Evolutionary conservation across 2,329 filamentous ascomycete genomes (phyloP), one percentile per base, ranked within the genome.

Genomic region (Penicillium carneum): DNA sequence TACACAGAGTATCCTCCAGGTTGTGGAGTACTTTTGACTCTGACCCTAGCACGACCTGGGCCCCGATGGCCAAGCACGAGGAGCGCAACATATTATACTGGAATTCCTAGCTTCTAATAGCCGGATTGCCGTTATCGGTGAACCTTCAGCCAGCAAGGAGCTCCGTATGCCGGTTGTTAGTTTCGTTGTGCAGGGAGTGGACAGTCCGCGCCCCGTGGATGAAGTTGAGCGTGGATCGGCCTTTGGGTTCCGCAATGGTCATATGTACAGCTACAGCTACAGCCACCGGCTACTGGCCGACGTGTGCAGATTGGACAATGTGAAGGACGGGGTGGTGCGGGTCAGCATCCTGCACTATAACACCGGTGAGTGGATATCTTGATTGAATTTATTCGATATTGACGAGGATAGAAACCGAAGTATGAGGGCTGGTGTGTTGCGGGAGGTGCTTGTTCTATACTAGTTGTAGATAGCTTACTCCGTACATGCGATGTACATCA

Each of bases 281-380:
- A 87, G 85, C 12, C 85, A 89, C 67, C 79, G 89, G 16, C 71
- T 91, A 64, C 80, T 85, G 12, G 79, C 85, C 60, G 85, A 89
- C 1, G 77, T 90, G 0, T 71, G 91, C 39, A 82, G 82, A 0
- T 75, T 90, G 51, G 83, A 80, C 0, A 79, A 83, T 31, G 81
- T 87, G 57, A 80, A 84, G 9, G 83, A 90, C 66, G 90, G 88
- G 0, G 84, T 91, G 9, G 83, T 90, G 4, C 82, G 90, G 64
- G 86, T 91, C n/a, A 90, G 87, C 68, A 82, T 91, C 81, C 83
- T 89, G 57, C 89, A 91, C 75, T 92, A 92, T 71, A 92, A 92
- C 68, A 90, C 87, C 2, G 71, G 85, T 87, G 71, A 80, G 84
- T 82, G 34, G 12, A 8, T 46, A 47, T 42, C 41, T 23, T 4